Evolutionary conservation across 108 stramenopile genomes (phyloP).

Genomic region (Skeletonema menzelii): DNA sequence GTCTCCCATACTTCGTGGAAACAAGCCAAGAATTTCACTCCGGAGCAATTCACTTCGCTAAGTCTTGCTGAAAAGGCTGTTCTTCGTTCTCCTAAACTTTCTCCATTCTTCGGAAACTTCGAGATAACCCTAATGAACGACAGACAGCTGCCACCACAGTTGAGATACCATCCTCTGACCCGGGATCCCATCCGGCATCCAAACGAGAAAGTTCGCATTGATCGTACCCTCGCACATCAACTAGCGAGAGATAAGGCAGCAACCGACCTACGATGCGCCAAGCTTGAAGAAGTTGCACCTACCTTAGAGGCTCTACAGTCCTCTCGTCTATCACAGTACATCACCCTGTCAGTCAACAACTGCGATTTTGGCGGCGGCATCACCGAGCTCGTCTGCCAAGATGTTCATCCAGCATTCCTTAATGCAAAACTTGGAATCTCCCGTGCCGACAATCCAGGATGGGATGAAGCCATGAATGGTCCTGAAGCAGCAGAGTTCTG

Average conservation of each 20-base stretch:
- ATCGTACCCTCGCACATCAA: background rate
- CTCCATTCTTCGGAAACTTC: background rate
- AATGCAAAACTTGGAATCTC: background rate
- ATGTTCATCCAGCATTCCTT: background rate
- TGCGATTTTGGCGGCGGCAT: background rate
- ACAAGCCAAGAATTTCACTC: background rate
- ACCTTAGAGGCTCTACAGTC: background rate
- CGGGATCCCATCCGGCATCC: background rate
- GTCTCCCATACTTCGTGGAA: background rate
- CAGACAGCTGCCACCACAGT: background rate
- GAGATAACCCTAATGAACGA: background rate
- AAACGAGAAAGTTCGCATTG: background rate
- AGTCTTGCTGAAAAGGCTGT: background rate
- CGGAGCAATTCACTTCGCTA: background rate
- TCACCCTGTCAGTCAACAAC: background rate
- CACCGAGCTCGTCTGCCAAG: background rate
- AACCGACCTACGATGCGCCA: background rate
- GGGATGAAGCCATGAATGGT: conserved; percentile 46
- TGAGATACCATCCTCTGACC: background rate
- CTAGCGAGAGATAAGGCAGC: background rate
- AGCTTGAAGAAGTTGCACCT: background rate
- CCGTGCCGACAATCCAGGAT: conserved; percentile 32
- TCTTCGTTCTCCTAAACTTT: background rate
- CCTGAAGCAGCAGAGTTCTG: conserved; percentile 28
- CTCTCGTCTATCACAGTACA: background rate